Conservation (phyloP, 306 rosid species). For the Rosa multiflora region DNA sequence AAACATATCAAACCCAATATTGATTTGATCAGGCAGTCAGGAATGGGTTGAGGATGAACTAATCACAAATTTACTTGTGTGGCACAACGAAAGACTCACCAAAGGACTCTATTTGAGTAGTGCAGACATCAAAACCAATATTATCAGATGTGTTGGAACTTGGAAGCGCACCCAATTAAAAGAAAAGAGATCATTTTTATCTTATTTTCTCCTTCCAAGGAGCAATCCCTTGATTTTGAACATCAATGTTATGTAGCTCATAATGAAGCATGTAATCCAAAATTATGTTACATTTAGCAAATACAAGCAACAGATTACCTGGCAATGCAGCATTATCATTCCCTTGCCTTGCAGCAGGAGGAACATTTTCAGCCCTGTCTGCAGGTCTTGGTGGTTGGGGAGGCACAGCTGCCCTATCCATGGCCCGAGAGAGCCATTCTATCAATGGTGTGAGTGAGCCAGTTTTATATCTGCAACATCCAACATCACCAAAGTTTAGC, state of each 20-base stretch:
- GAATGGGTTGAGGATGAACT: neutral
- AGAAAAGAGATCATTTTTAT: neutral
- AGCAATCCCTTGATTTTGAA: neutral
- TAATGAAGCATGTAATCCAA: slow-evolving; percentile 6
- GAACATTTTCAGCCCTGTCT: slow-evolving; percentile 62
- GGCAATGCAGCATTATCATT: slow-evolving; percentile 60
- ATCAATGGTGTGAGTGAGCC: slow-evolving; percentile 87
- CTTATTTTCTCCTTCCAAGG: neutral
- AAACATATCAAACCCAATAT: neutral
- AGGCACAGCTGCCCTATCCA: slow-evolving; percentile 96
- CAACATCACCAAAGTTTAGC: slow-evolving; percentile 25
- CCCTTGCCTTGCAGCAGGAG: slow-evolving; percentile 70
- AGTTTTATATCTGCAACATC: slow-evolving; percentile 76
- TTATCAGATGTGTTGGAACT: neutral
- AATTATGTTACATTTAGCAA: neutral
- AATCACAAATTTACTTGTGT: neutral
- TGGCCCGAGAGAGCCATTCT: slow-evolving; percentile 91
- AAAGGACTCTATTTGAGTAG: neutral
- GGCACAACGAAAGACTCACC: neutral
- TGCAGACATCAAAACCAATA: neutral
- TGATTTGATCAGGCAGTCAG: neutral
- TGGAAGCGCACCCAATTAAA: neutral
- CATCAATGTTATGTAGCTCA: neutral
- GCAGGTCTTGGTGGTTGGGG: slow-evolving; percentile 86
- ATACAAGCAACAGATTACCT: slow-evolving; percentile 41